Conservation (phyloP, 2,329 filamentous ascomycete genomes). For the Colletotrichum australisinense region DNA sequence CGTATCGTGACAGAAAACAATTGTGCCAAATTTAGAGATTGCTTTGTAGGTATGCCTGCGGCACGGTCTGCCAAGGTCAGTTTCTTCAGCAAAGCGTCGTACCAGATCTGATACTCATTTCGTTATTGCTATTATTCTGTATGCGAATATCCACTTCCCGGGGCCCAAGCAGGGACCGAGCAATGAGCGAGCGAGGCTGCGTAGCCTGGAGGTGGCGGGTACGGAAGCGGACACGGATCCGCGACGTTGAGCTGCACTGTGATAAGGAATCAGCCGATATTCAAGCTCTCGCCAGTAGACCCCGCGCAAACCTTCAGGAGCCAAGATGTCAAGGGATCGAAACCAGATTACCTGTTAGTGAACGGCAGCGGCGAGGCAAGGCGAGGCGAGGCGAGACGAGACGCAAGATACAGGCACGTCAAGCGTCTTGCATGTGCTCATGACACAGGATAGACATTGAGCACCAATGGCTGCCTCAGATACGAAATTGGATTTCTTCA, state of each 20-base stretch:
- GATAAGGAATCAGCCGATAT: slow-evolving; percentile 20
- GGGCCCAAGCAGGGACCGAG: slow-evolving; percentile 2
- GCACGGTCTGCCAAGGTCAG: slow-evolving; percentile 16
- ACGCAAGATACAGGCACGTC: slow-evolving; percentile 29
- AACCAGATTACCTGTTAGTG: neutral
- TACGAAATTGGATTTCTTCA: slow-evolving; percentile 30
- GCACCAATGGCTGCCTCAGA: slow-evolving; percentile 23
- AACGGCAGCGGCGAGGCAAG: slow-evolving; percentile 2
- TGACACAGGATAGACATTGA: slow-evolving; percentile 32
- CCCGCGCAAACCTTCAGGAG: slow-evolving; percentile 3
- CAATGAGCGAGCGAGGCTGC: slow-evolving; percentile 2
- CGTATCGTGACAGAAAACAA: neutral
- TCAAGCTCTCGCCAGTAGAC: slow-evolving; percentile 13
- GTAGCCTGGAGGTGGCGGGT: neutral
- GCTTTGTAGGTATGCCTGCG: neutral
- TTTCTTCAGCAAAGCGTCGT: slow-evolving; percentile 31
- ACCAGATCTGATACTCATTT: slow-evolving; percentile 25
- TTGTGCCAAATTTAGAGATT: neutral
- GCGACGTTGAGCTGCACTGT: slow-evolving; percentile 11
- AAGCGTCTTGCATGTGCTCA: slow-evolving; percentile 27
- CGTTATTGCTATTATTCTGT: slow-evolving; percentile 6
- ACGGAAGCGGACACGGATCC: slow-evolving; percentile 1
- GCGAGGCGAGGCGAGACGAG: slow-evolving; percentile 7
- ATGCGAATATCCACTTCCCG: slow-evolving; percentile 15
- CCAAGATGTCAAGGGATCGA: slow-evolving; percentile 34